Conservation (phyloP, 805 yeast species). For the Maudiozyma saulgeensis region DNA sequence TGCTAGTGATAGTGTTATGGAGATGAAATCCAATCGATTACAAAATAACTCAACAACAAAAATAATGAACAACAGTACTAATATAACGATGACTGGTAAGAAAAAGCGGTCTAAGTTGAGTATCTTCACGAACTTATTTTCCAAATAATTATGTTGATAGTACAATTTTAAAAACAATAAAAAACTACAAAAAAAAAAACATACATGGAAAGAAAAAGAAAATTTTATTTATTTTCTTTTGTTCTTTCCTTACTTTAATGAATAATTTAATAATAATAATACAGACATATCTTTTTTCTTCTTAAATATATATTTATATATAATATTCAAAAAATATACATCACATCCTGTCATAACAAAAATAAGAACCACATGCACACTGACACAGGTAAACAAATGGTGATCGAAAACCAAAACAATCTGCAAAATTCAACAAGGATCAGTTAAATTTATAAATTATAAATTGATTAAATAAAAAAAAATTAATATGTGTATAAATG, state of each 20-base stretch:
- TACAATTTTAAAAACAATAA: not conserved
- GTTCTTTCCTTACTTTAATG: not conserved
- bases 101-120: constrained; percentile 17
- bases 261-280: not conserved
- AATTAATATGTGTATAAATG: too few relatives aligned
- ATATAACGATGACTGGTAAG: constrained; percentile 7
- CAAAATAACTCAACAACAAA: not conserved
- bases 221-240: not conserved
- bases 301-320: not conserved
- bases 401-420: too few relatives aligned
- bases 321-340: not conserved
- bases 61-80: constrained; percentile 3
- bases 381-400: too few relatives aligned
- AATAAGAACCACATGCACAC: too few relatives aligned
- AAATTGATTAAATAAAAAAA: too few relatives aligned
- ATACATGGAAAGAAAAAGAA: not conserved
- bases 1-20: constrained; percentile 19
- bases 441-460: too few relatives aligned
- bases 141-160: constrained; percentile 4
- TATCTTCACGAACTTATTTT: constrained; percentile 11
- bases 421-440: too few relatives aligned
- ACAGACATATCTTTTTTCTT: not conserved
- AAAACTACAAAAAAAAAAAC: not conserved
- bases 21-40: constrained; percentile 4
- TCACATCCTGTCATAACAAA: too few relatives aligned